Percentiles rank a stretch among this genome's conserved stretches.
phyloP scores from a whole-genome alignment of 257 asterid species.

The Gardenia jasminoides region DNA sequence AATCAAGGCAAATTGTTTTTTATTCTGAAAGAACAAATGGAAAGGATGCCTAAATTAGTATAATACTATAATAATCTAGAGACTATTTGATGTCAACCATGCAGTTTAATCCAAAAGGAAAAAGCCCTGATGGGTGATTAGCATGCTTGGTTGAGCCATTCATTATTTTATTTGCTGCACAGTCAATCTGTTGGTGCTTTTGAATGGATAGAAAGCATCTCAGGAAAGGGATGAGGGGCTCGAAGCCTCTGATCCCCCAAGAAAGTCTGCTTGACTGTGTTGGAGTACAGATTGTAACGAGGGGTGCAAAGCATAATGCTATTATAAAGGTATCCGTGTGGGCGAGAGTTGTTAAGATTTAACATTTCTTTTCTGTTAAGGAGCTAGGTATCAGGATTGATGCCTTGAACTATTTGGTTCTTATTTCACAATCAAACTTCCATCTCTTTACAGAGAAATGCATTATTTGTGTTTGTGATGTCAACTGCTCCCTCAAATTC shows the following conservation, averaged over 20 bases:
- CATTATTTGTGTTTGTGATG: neutral
- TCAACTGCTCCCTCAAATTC: neutral
- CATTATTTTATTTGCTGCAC: too few species aligned
- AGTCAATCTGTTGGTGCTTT: too few species aligned
- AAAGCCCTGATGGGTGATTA: neutral
- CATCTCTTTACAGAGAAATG: neutral
- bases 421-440: neutral
- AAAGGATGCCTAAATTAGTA: too few species aligned
- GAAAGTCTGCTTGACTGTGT: too few species aligned
- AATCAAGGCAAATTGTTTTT: too few species aligned
- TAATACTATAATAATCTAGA: too few species aligned
- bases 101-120: neutral
- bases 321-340: constrained; percentile 38
- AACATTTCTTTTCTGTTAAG: neutral
- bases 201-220: too few species aligned
- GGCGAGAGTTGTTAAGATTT: too few species aligned
- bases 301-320: constrained; percentile 81
- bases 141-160: too few species aligned
- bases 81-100: neutral
- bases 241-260: too few species aligned
- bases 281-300: constrained; percentile 47
- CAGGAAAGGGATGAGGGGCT: too few species aligned
- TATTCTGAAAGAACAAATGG: too few species aligned
- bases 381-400: neutral
- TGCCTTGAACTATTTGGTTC: neutral